phyloP scores from a whole-genome alignment of 306 rosid species.

The Potentilla sterilis region DNA sequence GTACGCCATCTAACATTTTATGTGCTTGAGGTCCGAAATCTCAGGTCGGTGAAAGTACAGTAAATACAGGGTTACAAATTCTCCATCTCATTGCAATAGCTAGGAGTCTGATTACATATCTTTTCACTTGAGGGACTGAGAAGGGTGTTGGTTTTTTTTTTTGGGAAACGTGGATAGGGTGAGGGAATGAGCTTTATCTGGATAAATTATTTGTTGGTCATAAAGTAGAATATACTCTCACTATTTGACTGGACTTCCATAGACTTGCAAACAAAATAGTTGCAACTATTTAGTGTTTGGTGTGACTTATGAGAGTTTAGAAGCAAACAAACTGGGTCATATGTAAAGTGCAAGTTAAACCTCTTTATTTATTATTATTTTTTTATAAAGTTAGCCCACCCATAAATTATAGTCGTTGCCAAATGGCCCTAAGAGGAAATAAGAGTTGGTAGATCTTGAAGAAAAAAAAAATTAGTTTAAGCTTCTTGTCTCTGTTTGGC shows the following conservation, averaged over 20 bases:
- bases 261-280: background rate
- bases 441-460: constrained; percentile 3
- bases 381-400: background rate
- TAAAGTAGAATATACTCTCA: background rate
- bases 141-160: too few relatives aligned
- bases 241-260: background rate
- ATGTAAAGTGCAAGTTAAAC: constrained; percentile 9
- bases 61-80: too few relatives aligned
- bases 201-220: constrained; percentile 1
- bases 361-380: too few relatives aligned
- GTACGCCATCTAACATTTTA: background rate
- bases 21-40: background rate
- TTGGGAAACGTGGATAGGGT: too few relatives aligned
- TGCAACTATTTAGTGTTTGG: background rate
- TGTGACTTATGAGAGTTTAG: background rate
- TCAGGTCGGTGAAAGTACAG: background rate
- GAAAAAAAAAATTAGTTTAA: background rate
- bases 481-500: constrained; percentile 24
- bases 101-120: background rate
- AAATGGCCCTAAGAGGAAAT: background rate
- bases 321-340: background rate
- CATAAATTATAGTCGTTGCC: background rate
- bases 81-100: background rate
- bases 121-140: background rate
- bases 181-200: background rate